Evolutionary conservation across 768 basidiomycete genomes (phyloP), one percentile per base, ranked within the genome.

Genomic region (Xerocomellus dryophilus): DNA sequence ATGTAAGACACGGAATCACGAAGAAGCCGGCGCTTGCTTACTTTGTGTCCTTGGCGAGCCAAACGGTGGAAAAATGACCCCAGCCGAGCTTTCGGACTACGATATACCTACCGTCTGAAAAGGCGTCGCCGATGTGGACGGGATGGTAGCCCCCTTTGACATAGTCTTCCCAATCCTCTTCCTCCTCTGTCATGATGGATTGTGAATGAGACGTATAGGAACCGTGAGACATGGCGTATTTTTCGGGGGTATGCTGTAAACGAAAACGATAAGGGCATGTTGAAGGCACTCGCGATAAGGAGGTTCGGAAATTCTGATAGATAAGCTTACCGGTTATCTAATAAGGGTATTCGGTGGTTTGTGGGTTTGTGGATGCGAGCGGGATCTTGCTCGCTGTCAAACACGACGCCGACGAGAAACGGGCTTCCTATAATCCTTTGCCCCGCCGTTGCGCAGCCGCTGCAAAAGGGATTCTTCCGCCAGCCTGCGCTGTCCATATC

Each of bases 81-180:
- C 88, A 92, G 23, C 96, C 96, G 10, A 99, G 84, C 72, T 99
- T 99, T 57, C 96, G 78, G 51, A 97, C 93, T 61, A 98, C 89
- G 58, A 82, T 70, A 69, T 98, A 99, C 36, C 97, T 78, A 10
- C 83, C 90, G 56, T 91, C 84, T 44, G 87, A 90, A 70, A 97
- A 96, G 18, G 80, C 68, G 72, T 98, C 95, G 60, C 95, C 93
- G 56, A 98, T 93, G 70, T 93, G 89, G 45, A 97, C 91, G n/a
- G 93, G 90, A 65, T 92, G 90, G 69, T 92, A 92, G 32, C 90
- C 90, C 53, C 90, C 85, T 44, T 86, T 81, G 69, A 83, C 81
- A 67, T 85, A 89, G 72, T 94, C 93, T 74, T 95, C 92, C 81
- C 88, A 89, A 67, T 94, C 93, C 73, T 96, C 93, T 72, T 91